phyloP scores from a whole-genome alignment of 208 protist genomes.

The Acanthamoeba castellanii region DNA sequence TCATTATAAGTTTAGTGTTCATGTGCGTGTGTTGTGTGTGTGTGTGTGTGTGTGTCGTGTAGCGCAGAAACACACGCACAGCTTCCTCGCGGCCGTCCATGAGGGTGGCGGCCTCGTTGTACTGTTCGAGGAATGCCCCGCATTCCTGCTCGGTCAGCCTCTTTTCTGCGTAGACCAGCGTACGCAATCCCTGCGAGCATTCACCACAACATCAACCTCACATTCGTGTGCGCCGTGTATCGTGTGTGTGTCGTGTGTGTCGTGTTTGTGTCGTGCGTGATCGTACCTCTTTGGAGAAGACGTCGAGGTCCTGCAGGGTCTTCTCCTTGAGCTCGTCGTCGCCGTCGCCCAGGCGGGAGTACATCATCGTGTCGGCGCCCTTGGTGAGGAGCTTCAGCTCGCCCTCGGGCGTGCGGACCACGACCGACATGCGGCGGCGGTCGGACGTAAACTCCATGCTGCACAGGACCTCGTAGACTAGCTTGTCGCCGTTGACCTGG shows the following conservation, averaged over 20 bases:
- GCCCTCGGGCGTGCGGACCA: conserved; percentile 44
- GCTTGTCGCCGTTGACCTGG: not conserved
- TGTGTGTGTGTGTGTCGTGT: not conserved
- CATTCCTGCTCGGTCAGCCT: conserved; percentile 79
- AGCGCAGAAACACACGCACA: not conserved
- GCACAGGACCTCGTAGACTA: not conserved
- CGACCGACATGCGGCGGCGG: conserved; percentile 81
- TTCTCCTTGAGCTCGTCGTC: not conserved
- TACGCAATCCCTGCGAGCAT: conserved; percentile 78
- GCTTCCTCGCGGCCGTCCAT: conserved; percentile 67
- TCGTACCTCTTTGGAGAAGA: conserved; percentile 75
- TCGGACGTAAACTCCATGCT: conserved; percentile 77
- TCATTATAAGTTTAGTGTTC: not conserved
- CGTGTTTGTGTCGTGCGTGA: too few relatives aligned
- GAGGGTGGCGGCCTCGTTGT: conserved; percentile 7
- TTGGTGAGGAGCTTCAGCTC: conserved; percentile 81
- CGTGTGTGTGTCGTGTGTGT: too few relatives aligned
- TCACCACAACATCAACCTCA: not conserved
- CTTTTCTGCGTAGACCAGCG: conserved; percentile 77
- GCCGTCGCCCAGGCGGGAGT: conserved; percentile 18
- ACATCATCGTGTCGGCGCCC: conserved; percentile 86
- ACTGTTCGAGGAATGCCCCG: conserved; percentile 11
- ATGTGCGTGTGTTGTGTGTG: not conserved
- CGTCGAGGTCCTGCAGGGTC: conserved; percentile 84
- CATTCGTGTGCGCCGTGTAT: too few relatives aligned